Percentiles rank a stretch among this genome's conserved stretches.
Conservation (phyloP, 805 yeast species). For the Cyberlindnera maritima region DNA sequence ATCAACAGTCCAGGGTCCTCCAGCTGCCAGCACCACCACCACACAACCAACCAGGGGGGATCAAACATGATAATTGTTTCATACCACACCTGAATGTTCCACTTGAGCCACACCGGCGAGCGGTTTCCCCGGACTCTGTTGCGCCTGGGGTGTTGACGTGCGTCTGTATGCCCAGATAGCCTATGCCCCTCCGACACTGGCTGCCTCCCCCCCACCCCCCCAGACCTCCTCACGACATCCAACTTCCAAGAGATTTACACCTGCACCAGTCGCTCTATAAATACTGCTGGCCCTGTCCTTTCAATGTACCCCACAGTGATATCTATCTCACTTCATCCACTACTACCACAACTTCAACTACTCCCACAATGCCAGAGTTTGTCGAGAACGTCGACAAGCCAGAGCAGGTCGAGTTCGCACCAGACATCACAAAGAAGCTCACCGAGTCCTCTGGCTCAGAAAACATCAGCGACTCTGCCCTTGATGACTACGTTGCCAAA, state of each 20-base stretch:
- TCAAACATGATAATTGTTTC: too few relatives aligned
- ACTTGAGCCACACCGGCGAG: background rate
- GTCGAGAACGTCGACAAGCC: conserved; percentile 19
- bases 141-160: too few relatives aligned
- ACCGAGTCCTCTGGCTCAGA: conserved; percentile 2
- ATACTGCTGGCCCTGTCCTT: background rate
- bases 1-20: too few relatives aligned
- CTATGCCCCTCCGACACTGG: background rate
- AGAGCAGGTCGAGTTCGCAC: background rate
- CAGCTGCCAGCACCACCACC: too few relatives aligned
- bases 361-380: conserved; percentile 11
- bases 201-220: background rate
- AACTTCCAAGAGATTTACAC: background rate
- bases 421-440: conserved; percentile 12
- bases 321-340: background rate
- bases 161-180: background rate
- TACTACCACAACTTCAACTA: too few relatives aligned
- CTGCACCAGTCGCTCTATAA: too few relatives aligned
- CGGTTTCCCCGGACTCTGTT: background rate
- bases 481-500: conserved; percentile 20
- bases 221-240: background rate
- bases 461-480: background rate
- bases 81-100: background rate
- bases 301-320: too few relatives aligned
- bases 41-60: too few relatives aligned